Evolutionary conservation across 2,329 filamentous ascomycete genomes (phyloP).

Genomic region (Neonectria coccinea): DNA sequence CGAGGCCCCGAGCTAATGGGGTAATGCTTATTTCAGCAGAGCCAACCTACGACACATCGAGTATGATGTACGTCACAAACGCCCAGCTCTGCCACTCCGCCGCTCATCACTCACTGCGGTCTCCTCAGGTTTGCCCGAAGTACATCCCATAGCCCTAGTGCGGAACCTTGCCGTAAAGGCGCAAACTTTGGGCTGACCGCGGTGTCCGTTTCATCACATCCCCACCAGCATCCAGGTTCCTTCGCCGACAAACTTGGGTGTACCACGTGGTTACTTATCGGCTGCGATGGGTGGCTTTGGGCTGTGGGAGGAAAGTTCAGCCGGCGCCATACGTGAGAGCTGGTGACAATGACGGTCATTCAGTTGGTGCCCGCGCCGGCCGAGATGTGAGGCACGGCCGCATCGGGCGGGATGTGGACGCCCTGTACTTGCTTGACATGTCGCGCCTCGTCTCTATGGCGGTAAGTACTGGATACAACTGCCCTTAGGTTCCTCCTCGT

Average conservation of each 20-base stretch:
- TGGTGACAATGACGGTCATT: constrained; percentile 27
- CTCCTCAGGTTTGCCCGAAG: constrained; percentile 25
- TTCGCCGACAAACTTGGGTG: constrained; percentile 33
- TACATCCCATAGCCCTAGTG: constrained; percentile 39
- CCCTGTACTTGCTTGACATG: constrained; percentile 18
- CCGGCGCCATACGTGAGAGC: constrained; percentile 29
- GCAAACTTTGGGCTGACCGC: constrained; percentile 30
- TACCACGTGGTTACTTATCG: constrained; percentile 34
- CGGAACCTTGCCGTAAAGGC: constrained; percentile 42
- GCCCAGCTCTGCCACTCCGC: constrained; percentile 26
- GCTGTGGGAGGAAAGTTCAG: constrained; percentile 30
- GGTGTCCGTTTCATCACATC: constrained; percentile 43
- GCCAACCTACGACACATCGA: constrained; percentile 9
- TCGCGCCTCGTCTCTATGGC: constrained; percentile 14
- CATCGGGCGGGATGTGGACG: constrained; percentile 11
- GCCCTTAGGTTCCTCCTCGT: constrained; percentile 20
- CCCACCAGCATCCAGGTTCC: constrained; percentile 39
- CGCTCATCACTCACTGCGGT: constrained; percentile 10
- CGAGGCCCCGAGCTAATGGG: constrained; percentile 30
- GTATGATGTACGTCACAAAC: constrained; percentile 40
- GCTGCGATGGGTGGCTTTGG: constrained; percentile 27
- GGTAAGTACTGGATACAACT: constrained; percentile 30
- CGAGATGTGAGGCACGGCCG: constrained; percentile 10
- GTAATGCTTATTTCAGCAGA: constrained; percentile 32
- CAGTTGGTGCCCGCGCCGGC: constrained; percentile 6